Conservation (phyloP, 1,284 basidiomycete genomes). For the Apiotrichum siamense region DNA sequence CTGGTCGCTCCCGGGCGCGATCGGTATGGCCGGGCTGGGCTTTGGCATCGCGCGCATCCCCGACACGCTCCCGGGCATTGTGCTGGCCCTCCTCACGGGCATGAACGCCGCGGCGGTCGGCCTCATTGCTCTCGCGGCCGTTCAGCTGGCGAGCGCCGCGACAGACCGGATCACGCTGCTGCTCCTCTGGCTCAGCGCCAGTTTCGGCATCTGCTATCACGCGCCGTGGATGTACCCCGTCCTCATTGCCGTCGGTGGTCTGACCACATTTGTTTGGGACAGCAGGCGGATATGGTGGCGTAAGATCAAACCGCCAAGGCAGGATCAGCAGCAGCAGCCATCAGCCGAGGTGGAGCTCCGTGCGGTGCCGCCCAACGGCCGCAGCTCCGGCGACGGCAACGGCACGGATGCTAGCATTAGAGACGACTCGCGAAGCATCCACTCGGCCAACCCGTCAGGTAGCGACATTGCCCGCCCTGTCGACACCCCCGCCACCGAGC, state of each 20-base stretch:
- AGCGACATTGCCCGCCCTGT: neutral
- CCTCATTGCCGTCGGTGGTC: constrained; percentile 42
- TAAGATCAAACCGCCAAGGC: neutral
- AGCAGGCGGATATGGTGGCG: constrained; percentile 20
- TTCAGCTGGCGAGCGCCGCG: constrained; percentile 52
- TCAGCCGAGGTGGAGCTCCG: neutral
- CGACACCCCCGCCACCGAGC: neutral
- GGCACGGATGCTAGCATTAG: no score
- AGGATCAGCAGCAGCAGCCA: neutral
- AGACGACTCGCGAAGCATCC: no score
- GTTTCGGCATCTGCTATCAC: constrained; percentile 54
- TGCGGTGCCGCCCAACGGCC: neutral
- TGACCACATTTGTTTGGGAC: constrained; percentile 39
- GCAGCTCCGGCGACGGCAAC: neutral
- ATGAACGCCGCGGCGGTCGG: constrained; percentile 58
- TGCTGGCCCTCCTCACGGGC: constrained; percentile 55
- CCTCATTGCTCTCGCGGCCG: constrained; percentile 55
- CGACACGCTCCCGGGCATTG: constrained; percentile 51
- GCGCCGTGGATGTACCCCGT: constrained; percentile 50
- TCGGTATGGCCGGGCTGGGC: constrained; percentile 54
- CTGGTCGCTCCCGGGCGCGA: constrained; percentile 52
- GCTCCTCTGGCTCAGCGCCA: constrained; percentile 51
- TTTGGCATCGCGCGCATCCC: constrained; percentile 53
- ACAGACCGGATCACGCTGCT: constrained; percentile 53
- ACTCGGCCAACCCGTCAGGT: no score